phyloP scores from a whole-genome alignment of 192 early-diverging fungal species.

The Entomortierella chlamydospora region DNA sequence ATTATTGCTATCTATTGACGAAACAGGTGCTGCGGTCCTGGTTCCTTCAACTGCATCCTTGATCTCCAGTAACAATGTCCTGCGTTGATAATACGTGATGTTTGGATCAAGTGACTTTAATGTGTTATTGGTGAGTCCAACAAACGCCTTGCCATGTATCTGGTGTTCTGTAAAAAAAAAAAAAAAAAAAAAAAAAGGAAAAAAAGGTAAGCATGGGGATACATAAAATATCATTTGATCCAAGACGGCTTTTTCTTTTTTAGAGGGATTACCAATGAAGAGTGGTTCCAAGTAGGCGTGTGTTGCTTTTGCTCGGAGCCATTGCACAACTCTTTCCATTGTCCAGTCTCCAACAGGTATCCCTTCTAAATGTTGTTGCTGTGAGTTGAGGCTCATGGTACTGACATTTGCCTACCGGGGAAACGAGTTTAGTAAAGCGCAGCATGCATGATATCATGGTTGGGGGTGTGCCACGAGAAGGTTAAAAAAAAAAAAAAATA shows the following conservation, averaged over 20 bases:
- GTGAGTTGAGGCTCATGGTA: constrained; percentile 40
- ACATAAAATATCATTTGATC: too few species aligned
- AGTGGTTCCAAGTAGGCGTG: constrained; percentile 41
- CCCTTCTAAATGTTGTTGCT: constrained; percentile 18
- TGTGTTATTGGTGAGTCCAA: constrained; percentile 23
- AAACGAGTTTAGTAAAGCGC: neutral
- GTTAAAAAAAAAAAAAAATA: too few species aligned
- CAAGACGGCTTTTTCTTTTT: too few species aligned
- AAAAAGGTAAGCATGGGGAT: neutral
- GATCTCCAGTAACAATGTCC: constrained; percentile 41
- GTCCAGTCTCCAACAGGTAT: constrained; percentile 43
- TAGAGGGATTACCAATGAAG: constrained; percentile 30
- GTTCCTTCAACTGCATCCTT: constrained; percentile 48
- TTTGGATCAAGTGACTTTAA: constrained; percentile 38
- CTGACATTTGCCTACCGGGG: constrained; percentile 31
- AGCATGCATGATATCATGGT: neutral
- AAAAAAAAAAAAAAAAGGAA: neutral
- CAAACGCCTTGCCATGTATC: constrained; percentile 40
- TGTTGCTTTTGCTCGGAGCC: constrained; percentile 25
- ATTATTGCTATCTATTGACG: constrained; percentile 26
- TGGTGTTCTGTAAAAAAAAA: constrained; percentile 19
- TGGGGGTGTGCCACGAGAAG: too few species aligned
- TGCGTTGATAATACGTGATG: constrained; percentile 45
- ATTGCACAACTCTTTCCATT: constrained; percentile 47
- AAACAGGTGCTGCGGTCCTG: constrained; percentile 28